Conservation (phyloP, 148 eudicot genomes). For the Nepenthes mirabilis region DNA sequence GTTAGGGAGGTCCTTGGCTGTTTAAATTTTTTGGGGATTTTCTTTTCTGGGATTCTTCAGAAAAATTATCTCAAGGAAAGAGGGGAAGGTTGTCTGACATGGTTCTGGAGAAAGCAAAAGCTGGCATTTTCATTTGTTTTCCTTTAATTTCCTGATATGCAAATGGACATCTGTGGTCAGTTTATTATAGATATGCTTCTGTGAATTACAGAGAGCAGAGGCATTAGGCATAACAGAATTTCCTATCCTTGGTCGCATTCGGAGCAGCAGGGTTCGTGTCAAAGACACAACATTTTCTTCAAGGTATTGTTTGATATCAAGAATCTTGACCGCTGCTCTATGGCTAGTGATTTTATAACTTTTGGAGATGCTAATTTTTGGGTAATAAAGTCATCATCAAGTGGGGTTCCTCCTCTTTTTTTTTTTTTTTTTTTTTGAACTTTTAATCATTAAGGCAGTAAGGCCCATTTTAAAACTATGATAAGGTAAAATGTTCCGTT, state of each 20-base stretch:
- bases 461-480: too few species aligned
- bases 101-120: background rate
- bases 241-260: constrained; percentile 85
- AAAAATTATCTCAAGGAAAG: background rate
- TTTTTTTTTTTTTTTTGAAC: too few species aligned
- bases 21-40: too few species aligned
- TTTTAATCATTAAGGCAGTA: too few species aligned
- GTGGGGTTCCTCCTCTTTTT: too few species aligned
- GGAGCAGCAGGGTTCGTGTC: constrained; percentile 83
- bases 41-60: background rate
- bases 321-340: background rate
- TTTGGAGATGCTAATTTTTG: background rate
- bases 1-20: too few species aligned
- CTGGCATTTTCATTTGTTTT: background rate
- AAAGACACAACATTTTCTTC: constrained; percentile 91
- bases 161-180: background rate
- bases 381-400: too few species aligned
- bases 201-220: constrained; percentile 61
- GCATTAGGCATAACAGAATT: constrained; percentile 69
- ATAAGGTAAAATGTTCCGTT: too few species aligned
- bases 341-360: background rate
- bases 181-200: background rate
- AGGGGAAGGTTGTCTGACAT: background rate
- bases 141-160: background rate
- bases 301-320: constrained; percentile 28